Base-by-base conservation (phyloP, 805 yeast species). In the Saturnispora serradocipensis region DNA sequence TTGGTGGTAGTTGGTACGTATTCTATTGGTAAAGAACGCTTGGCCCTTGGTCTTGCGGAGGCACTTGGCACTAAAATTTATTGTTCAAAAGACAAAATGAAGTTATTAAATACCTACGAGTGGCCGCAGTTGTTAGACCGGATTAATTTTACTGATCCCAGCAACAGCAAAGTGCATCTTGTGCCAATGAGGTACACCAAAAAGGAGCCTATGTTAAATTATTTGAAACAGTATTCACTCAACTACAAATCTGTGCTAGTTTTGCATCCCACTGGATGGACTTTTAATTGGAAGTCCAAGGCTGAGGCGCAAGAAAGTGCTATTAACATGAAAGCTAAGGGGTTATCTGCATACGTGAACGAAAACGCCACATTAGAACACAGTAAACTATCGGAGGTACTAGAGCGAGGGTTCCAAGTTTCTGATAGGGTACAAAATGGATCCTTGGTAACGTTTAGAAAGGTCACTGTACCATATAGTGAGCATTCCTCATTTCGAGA, bases 401-500 rank as follows among this genome's bases (percentile, higher is more conserved):
- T 50, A 24, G 46, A 51, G 44, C 40, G 50, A n/a, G 56, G 55
- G 32, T 51, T 56, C 28, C 28, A 45, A 10, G 32, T 45, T 24
- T 45, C 49, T 9, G 48, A 36, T 20, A 45, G 44, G 15, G 52
- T 46, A 16, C 30, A 16, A 4, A 46, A 44, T 5, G 51, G 51
- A 2, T 53, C 59, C 44, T 51, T 61, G 39, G 38, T 53, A 39
- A 25, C 58, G 43, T 43, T 48, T 25, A 58, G 59, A 30, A 57
- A 59, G 22, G 49, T 64, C 8, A 58, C 55, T 34, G 56, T 65
- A 1, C 98, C 99, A 0, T 93, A 93, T 61, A 84, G 95, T 61
- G 99, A 93, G 62, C 99, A 93, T 68, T 88, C 96, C 10, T 87
- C 96, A 52, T 91, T 82, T 60, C 70, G 85, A 38, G 99, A 93